Evolutionary conservation across 352 stramenopile species (phyloP).

Genomic region (Thraustochytrium striatum): DNA sequence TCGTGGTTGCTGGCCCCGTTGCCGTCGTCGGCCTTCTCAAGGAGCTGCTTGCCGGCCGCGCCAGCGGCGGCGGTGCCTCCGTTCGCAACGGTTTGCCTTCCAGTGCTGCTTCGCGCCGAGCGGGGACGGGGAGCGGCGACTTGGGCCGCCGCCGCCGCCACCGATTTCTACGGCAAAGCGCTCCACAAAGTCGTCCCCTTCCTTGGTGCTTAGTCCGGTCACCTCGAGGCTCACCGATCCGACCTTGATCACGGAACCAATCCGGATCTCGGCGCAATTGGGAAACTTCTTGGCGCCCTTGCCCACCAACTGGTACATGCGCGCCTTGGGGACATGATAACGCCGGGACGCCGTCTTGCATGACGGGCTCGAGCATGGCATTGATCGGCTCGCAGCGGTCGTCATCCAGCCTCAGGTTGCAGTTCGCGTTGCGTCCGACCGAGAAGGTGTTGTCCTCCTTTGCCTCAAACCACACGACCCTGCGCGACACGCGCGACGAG

Average conservation of each 20-base stretch:
- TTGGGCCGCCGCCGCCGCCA: background rate
- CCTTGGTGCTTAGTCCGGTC: constrained; percentile 19
- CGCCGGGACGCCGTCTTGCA: background rate
- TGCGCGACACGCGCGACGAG: constrained; percentile 14
- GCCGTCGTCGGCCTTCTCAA: background rate
- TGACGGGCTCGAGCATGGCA: constrained; percentile 11
- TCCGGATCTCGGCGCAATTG: background rate
- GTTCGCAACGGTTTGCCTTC: background rate
- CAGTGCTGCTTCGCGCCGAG: background rate
- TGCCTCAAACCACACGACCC: constrained; percentile 5
- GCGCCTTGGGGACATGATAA: constrained; percentile 21
- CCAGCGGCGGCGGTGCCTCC: background rate
- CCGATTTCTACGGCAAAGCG: constrained; percentile 38
- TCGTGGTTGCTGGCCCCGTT: background rate
- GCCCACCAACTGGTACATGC: constrained; percentile 47
- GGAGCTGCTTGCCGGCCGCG: background rate
- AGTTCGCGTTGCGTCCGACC: background rate
- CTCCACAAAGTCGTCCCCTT: constrained; percentile 44
- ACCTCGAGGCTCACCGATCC: constrained; percentile 42
- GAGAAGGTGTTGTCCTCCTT: constrained; percentile 7
- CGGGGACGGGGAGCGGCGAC: background rate
- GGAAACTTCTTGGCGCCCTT: background rate
- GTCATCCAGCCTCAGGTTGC: constrained; percentile 32
- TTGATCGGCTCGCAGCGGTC: constrained; percentile 30
- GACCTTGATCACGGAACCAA: constrained; percentile 46